Evolutionary conservation across 2,329 filamentous ascomycete species (phyloP).

Genomic region (Sarocladium oryzae): DNA sequence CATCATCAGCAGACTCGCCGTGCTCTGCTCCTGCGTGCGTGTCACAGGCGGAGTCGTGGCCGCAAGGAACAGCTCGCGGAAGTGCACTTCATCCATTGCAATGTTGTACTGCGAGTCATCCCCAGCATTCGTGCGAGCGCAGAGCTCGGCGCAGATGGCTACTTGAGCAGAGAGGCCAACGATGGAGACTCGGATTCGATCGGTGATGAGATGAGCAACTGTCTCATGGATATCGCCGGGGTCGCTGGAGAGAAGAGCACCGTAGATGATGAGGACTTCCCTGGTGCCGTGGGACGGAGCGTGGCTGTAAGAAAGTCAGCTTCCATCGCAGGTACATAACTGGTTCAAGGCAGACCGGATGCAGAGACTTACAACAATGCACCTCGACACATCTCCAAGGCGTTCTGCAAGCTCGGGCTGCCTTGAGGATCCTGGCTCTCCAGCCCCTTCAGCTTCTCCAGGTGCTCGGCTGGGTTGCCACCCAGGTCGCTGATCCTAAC

Average conservation of each 20-base stretch:
- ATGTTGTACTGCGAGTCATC: conserved; percentile 73
- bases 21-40: conserved; percentile 52
- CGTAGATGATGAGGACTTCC: conserved; percentile 87
- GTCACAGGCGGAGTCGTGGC: conserved; percentile 86
- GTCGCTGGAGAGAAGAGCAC: conserved; percentile 82
- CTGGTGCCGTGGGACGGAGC: conserved; percentile 88
- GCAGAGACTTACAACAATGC: conserved; percentile 62
- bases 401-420: conserved; percentile 82
- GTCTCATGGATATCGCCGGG: conserved; percentile 94
- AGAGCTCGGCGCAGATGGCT: conserved; percentile 85
- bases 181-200: conserved; percentile 81
- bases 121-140: conserved; percentile 77
- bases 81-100: conserved; percentile 70
- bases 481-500: conserved; percentile 81
- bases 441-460: conserved; percentile 65
- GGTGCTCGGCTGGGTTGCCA: conserved; percentile 84
- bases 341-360: not conserved
- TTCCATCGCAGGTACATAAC: not conserved
- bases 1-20: conserved; percentile 82
- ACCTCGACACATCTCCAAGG: conserved; percentile 88
- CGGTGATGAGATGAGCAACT: conserved; percentile 67
- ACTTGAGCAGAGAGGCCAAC: conserved; percentile 89
- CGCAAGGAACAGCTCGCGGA: conserved; percentile 80
- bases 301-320: conserved; percentile 47
- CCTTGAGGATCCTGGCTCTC: conserved; percentile 63